Base-by-base conservation (phyloP, 164 flowering plant species). In the Stephania cephalantha region DNA sequence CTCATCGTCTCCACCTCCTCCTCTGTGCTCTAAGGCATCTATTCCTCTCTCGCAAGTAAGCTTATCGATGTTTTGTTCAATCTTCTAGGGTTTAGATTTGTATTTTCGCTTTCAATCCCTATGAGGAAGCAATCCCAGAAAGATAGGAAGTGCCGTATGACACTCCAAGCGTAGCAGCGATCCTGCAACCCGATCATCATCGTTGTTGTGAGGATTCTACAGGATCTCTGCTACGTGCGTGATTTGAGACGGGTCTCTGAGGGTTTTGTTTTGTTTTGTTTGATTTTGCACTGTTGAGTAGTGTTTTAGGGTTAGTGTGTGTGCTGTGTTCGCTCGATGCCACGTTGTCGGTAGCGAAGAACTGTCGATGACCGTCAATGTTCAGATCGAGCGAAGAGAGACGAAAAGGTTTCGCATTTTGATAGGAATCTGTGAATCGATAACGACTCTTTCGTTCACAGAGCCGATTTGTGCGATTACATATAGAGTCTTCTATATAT, bases 381-480 rank as follows among this genome's bases (percentile, higher is more conserved):
- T 85, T 83, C 84, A 75, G 87, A 85, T 85, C 72, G 87, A 80
- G 77, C 87, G 87, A 1, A 86, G 65, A 58, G 65, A 58, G 7
- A 86, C 22, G 42, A 70, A 86, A 35, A 46, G 52, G 48, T 82
- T 86, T 88, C 85, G 88, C 84, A 83, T 80, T 1, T 70, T 88
- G 88, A 88, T 86, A 88, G 91, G 91, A 86, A 88, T 71, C 91
- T 85, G 87, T 84, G 86, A 79, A 81, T 55, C 71, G 66, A 74
- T 1, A 58, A 58, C 72, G 42, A 61, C 29, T 35, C 77, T 20
- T 77, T 76, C 84, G 46, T 84, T 78, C 74, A 82, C 82, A 78
- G 90, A 83, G 90, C 90, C 90, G 89, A 20, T 86, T 85, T 73
- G 0, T 83, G 90, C 86, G 88, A 88, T 86, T 81, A 88, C 86